These are phyloP conservation scores for Trichosporon sp. DNA, from an alignment of 1,284 basidiomycete genomes.

Conservation along the genomic window DNA sequence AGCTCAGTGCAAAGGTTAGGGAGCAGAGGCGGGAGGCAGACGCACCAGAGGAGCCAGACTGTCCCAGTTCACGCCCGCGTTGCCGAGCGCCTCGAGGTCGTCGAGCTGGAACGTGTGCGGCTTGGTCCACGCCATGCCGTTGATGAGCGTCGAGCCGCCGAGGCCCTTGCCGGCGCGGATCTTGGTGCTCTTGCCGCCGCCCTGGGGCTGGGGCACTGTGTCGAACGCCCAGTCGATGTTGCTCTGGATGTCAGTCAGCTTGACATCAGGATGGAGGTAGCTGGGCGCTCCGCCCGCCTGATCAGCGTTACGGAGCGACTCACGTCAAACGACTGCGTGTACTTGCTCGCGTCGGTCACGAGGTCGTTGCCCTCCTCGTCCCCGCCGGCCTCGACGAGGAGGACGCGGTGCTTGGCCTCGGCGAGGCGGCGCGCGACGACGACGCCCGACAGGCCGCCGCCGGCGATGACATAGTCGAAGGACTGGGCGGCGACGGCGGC, in stretches of 20 bases:
- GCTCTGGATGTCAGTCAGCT: conserved; percentile 15
- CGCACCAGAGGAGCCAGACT: conserved; percentile 31
- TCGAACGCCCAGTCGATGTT: conserved; percentile 40
- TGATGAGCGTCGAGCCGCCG: conserved; percentile 46
- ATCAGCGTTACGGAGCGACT: conserved; percentile 1
- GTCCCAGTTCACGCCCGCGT: conserved; percentile 40
- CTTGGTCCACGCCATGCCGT: conserved; percentile 47
- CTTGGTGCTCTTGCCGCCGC: conserved; percentile 23
- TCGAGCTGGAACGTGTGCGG: conserved; percentile 42
- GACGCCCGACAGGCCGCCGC: conserved; percentile 61
- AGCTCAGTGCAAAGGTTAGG: not conserved
- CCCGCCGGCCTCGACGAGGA: conserved; percentile 42
- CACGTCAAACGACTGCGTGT: conserved; percentile 29
- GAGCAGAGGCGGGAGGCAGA: not conserved
- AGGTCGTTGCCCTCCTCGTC: conserved; percentile 29
- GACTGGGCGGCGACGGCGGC: conserved; percentile 34
- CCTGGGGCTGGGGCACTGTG: conserved; percentile 34
- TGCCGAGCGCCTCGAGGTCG: conserved; percentile 35
- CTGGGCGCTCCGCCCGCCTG: not conserved
- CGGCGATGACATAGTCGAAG: conserved; percentile 65
- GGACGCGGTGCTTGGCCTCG: conserved; percentile 52
- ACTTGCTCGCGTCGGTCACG: conserved; percentile 26
- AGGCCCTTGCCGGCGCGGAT: conserved; percentile 33
- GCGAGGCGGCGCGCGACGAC: conserved; percentile 61
- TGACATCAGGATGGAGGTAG: not conserved